phyloP scores from a whole-genome alignment of 1,139 yeast genomes.

The Scheffersomyces titani region DNA sequence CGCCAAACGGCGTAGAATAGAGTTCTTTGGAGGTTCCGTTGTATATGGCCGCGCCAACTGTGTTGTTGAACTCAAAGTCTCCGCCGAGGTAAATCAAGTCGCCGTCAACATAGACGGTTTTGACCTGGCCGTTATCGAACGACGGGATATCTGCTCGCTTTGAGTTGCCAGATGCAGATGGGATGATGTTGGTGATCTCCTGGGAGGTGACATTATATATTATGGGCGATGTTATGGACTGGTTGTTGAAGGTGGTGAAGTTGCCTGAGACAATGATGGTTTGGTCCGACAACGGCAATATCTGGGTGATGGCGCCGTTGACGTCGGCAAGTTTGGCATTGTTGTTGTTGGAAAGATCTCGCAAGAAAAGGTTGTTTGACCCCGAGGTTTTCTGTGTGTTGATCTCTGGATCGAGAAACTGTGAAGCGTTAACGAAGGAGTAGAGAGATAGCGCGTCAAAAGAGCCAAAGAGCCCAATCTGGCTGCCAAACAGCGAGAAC shows the following conservation, averaged over 20 bases:
- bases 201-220: constrained; percentile 52
- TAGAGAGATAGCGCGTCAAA: constrained; percentile 64
- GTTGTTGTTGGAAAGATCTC: constrained; percentile 31
- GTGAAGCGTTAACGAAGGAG: constrained; percentile 51
- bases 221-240: constrained; percentile 51
- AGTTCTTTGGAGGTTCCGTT: constrained; percentile 48
- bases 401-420: constrained; percentile 20
- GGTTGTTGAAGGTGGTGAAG: constrained; percentile 33
- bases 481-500: constrained; percentile 34
- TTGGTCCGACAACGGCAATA: constrained; percentile 26
- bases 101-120: constrained; percentile 48
- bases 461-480: constrained; percentile 64
- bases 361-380: constrained; percentile 27
- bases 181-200: constrained; percentile 39
- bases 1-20: constrained; percentile 65
- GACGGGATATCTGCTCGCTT: constrained; percentile 25
- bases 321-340: constrained; percentile 29
- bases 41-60: constrained; percentile 70
- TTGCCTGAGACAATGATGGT: constrained; percentile 49
- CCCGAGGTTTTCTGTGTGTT: constrained; percentile 10
- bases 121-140: constrained; percentile 51
- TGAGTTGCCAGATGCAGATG: constrained; percentile 9
- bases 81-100: constrained; percentile 80
- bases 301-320: constrained; percentile 33
- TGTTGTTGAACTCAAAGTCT: constrained; percentile 54